Base-by-base conservation (phyloP, 2,329 filamentous ascomycete species). In the Fusarium virguliforme region DNA sequence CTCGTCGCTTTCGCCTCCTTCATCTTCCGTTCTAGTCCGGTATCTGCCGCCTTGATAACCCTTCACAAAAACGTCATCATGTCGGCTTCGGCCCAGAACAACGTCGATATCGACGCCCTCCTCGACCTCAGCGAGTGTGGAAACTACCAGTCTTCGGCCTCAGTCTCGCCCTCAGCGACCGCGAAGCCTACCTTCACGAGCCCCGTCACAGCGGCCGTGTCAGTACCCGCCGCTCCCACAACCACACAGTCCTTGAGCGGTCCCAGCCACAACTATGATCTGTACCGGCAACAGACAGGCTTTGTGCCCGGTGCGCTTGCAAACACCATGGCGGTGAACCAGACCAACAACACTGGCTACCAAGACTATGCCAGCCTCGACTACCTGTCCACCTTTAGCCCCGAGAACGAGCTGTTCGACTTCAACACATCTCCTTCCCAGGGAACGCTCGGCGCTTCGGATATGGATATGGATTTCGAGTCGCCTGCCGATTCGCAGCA, bases 201-300 rank as follows among this genome's bases (percentile, higher is more conserved):
- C 72, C 84, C 88, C 8, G 79, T 86, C 8, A 82, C 87, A 6
- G 83, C 85, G 68, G 86, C 87, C 58, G 82, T 87, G 46, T 83
- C 85, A 62, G 86, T 89, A 6, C 86, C 88, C n/a, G 82, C 85
- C 37, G 80, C 91, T 64, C 81, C 88, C 18, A 81, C 87, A 8
- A 83, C 85, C 60, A 88, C 91, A 68, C 87, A 88, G 34, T 89
- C 87, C 22, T 89, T 95, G 77, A 90, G 90, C 53, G 93, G 90
- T 37, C 95, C 96, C 8, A 97, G 94, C 81, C 95, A 98, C 84
- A 94, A 97, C 82, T 98, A 98, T 85, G 93, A 94, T 77, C 90
- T 94, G 78, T 97, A 98, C 85, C 93, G 94, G 84, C 96, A 99
- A 80, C 95, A 98, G 85, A 98, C 96, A 4, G 94, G 95, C 70